Evolutionary conservation across 768 basidiomycete species (phyloP), one percentile per base, ranked within the genome.

Genomic region (Boletus patriciae): DNA sequence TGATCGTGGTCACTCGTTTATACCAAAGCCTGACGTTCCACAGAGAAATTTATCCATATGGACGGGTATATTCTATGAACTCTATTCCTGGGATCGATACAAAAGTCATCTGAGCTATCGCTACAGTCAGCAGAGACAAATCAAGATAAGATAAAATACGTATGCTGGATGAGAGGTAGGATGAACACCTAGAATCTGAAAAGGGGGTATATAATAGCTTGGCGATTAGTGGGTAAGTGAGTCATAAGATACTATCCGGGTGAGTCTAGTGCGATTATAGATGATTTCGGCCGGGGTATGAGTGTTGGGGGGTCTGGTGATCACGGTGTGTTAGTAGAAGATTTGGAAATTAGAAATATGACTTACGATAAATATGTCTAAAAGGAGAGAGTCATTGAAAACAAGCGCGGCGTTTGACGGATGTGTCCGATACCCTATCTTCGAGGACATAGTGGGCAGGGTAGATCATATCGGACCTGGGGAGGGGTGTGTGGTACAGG

Each of bases 61-160:
- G 8, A 37, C 33, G 3, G 38, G 23, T 10, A 33, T 19, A 50
- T 25, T 43, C 46, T 25, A 45, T 29, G 0, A 18, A 25, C 2
- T 62, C 40, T 56, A 62, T 57, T 56, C 29, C 36, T 18, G 33
- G 25, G 21, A 18, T 54, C 5, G 34, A 52, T 52, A 66, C 54
- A 59, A 42, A 29, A 18, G 40, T 23, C 18, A 38, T 27, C 18
- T 3, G 36, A 47, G 13, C 54, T 68, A 65, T 54, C 15, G 56
- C 63, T 70, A 70, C 65, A 70, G 33, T 61, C 36, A 43, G 34
- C 6, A 11, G 15, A 46, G 12, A 19, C 33, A 44, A 42, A 11
- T 21, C 18, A 36, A 29, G 27, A 36, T 31, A 18, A 45, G 42
- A 56, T 51, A 50, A 54, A 10, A 19, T 55, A 50, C n/a, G 49